Evolutionary conservation across 2,329 filamentous ascomycete genomes (phyloP).

Genomic region (Metarhizium album): DNA sequence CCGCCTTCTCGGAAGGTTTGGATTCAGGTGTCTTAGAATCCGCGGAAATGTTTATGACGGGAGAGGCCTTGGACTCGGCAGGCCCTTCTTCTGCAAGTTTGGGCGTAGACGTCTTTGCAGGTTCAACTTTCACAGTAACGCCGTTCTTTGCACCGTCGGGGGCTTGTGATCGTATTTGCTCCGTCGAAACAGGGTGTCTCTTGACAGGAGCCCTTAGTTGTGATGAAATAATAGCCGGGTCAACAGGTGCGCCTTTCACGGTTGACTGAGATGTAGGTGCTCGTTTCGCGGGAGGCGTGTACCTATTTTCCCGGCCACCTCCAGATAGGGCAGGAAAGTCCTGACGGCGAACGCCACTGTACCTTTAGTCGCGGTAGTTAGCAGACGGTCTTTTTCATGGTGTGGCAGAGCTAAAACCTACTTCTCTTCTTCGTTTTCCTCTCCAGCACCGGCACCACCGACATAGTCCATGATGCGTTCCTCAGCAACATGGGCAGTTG

Average conservation of each 20-base stretch:
- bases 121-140: slow-evolving; percentile 16
- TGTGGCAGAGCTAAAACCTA: slow-evolving; percentile 24
- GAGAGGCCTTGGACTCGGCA: slow-evolving; percentile 17
- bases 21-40: slow-evolving; percentile 22
- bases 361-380: slow-evolving; percentile 38
- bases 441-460: slow-evolving; percentile 51
- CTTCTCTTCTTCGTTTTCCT: slow-evolving; percentile 88
- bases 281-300: slow-evolving; percentile 81
- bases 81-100: slow-evolving; percentile 23
- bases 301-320: slow-evolving; percentile 50
- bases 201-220: slow-evolving; percentile 47
- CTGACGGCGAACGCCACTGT: slow-evolving; percentile 79
- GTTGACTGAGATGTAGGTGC: slow-evolving; percentile 65
- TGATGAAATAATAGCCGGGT: slow-evolving; percentile 87
- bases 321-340: slow-evolving; percentile 56
- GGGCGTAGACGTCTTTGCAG: slow-evolving; percentile 16
- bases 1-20: slow-evolving; percentile 14
- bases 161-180: slow-evolving; percentile 15
- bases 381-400: not conserved
- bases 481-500: slow-evolving; percentile 78
- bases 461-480: slow-evolving; percentile 66
- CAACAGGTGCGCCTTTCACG: slow-evolving; percentile 65
- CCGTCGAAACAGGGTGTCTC: slow-evolving; percentile 18
- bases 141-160: slow-evolving; percentile 21
- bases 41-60: not conserved